These are phyloP conservation scores for Triticum turgidum DNA, from an alignment of 176 grass and related monocot species.

Conservation along the genomic window DNA sequence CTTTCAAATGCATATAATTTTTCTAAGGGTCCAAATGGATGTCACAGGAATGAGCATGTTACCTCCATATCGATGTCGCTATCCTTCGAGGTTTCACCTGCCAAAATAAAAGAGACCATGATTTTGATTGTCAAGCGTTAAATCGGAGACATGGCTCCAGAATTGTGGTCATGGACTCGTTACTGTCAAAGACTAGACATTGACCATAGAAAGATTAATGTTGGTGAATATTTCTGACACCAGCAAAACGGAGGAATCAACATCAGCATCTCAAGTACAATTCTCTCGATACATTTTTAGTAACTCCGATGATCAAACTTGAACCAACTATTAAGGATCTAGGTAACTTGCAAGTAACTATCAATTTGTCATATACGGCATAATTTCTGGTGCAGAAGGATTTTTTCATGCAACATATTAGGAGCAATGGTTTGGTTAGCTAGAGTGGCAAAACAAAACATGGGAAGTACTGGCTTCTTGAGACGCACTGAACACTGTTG, in stretches of 20 bases:
- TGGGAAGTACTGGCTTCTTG: not conserved
- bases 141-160: not conserved
- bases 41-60: not conserved
- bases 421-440: not conserved
- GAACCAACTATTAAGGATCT: not conserved
- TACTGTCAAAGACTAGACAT: not conserved
- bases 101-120: constrained; percentile 19
- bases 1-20: constrained; percentile 5
- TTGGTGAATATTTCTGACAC: not conserved
- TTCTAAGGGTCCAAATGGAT: not conserved
- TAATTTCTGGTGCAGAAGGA: not conserved
- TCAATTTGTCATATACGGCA: not conserved
- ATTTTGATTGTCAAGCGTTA: not conserved
- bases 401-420: not conserved
- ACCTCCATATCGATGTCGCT: constrained; percentile 37
- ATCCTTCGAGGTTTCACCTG: constrained; percentile 47
- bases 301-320: not conserved
- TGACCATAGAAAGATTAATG: not conserved
- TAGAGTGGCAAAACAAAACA: constrained; percentile 21
- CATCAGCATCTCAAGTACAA: not conserved
- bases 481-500: not conserved
- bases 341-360: not conserved
- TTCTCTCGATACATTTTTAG: not conserved
- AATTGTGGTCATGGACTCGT: not conserved
- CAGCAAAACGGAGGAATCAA: not conserved